Evolutionary conservation across 2,329 filamentous ascomycete genomes (phyloP), one percentile per base, ranked within the genome.

Genomic region (Colletotrichum sp.): DNA sequence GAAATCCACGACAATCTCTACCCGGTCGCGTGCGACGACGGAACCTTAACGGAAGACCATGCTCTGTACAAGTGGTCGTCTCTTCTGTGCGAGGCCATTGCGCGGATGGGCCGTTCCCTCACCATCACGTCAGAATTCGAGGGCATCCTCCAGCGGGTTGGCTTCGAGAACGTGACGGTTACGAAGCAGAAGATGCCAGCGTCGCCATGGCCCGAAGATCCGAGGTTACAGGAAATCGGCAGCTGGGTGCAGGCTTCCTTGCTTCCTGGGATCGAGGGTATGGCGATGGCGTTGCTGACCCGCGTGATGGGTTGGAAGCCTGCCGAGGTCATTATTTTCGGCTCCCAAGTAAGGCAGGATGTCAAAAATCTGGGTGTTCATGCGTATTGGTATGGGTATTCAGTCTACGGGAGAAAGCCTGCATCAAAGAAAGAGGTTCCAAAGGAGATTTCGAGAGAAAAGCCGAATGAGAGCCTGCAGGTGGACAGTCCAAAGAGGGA

Each of bases 361-460:
- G 66, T 81, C 21, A 75, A 70, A 52, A 77, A 81, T 30, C 71
- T 60, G 15, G 78, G 49, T 3, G 78, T 82, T 6, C 82, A 83
- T 73, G 78, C 79, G 2, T 83, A 82, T 63, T 82, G 85, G 82
- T 82, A 84, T n/a, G 80, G 86, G 80, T 66, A 65, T 15, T 36
- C 71, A 1, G 57, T 74, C 15, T 62, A 65, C 18, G 59, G 74
- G 12, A 34, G 74, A 16, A 76, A 74, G 49, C 74, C 64, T 2
- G 26, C 62, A 16, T 39, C n/a, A 4, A 49, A 32, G 36, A 26
- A 70, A 26, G 62, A 64, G 6, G 21, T 8, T 26, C n/a, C 15
- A 3, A 39, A 36, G 21, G 34, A 44, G n/a, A 3, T 18, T 16
- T 6, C 0, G 6, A 24, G 26, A 30, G 32, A 28, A 3, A 28